These are phyloP conservation scores for Boletus rufocinnamomeus DNA, from an alignment of 768 basidiomycete species.

Conservation along the genomic window DNA sequence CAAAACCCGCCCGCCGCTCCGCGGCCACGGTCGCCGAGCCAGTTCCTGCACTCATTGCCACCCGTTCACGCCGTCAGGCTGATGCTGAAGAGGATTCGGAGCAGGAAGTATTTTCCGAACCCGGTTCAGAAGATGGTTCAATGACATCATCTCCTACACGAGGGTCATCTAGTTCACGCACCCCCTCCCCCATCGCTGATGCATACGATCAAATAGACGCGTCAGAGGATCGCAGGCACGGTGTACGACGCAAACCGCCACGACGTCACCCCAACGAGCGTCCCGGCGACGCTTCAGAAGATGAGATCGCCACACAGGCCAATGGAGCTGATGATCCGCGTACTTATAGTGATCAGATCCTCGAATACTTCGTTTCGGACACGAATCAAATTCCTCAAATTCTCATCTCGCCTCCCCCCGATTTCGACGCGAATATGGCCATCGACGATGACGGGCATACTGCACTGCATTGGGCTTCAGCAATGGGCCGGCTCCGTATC, in stretches of 20 bases:
- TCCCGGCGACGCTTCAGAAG: slow-evolving; percentile 47
- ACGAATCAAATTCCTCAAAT: slow-evolving; percentile 87
- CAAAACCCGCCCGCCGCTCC: slow-evolving; percentile 33
- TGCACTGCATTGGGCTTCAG: slow-evolving; percentile 96
- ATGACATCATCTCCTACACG: slow-evolving; percentile 90
- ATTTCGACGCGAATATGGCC: slow-evolving; percentile 93
- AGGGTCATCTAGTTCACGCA: slow-evolving; percentile 85
- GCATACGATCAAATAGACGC: slow-evolving; percentile 35
- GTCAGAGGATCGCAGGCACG: slow-evolving; percentile 35
- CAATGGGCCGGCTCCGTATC: slow-evolving; percentile 96
- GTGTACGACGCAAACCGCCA: slow-evolving; percentile 48
- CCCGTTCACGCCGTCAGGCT: slow-evolving; percentile 59
- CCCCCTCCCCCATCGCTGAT: slow-evolving; percentile 82
- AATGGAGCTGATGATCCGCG: slow-evolving; percentile 57
- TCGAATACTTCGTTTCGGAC: slow-evolving; percentile 99
- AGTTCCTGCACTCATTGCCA: slow-evolving; percentile 36
- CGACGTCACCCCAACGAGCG: slow-evolving; percentile 49
- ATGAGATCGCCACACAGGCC: slow-evolving; percentile 38
- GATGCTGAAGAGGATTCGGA: slow-evolving; percentile 60
- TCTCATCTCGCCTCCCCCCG: slow-evolving; percentile 82
- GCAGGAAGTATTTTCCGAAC: slow-evolving; percentile 62
- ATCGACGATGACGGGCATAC: slow-evolving; percentile 99
- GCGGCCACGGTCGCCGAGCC: slow-evolving; percentile 21
- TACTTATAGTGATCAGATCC: slow-evolving; percentile 91
- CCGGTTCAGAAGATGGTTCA: slow-evolving; percentile 82